Evolutionary conservation across 768 basidiomycete species (phyloP), one percentile per base, ranked within the genome.

Genomic region (Phaeotremella fagi): DNA sequence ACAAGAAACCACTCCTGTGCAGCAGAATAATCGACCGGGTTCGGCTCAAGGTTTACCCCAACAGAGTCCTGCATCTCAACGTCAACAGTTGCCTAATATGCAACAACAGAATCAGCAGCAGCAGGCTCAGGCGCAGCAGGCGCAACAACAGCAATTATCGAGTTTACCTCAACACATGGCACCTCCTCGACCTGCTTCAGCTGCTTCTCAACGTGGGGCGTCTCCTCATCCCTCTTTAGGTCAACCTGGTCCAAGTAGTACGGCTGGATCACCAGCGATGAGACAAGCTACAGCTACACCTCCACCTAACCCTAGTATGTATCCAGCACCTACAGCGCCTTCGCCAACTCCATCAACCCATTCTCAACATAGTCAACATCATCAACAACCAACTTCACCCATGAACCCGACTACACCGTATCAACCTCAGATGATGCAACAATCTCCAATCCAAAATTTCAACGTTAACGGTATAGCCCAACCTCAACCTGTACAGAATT

Each of bases 121-220:
- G 12, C 43, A 24, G 18, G 2, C 15, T 22, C 54, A 48, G 37
- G 48, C 31, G 35, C 54, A 48, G 11, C 56, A 50, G 47, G 31
- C 41, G 46, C 59, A 57, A 35, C 49, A 54, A 23, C 52, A 50
- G 35, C 37, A 48, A 16, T 28, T 59, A 20, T 68, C 68, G 9
- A 59, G 59, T 53, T 28, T 64, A 45, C 64, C 68, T 5, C 64
- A 60, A 45, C 64, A 66, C 42, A 64, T 68, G 64, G 60, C 61
- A 15, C 66, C 68, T 15, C 60, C 57, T 16, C 66, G 71, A 20
- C 68, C 71, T 1, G 48, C 56, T 1, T 72, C 71, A 3, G 58
- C 66, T 11, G 61, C 68, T 9, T 67, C 68, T 5, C 70, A 72
- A 37, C 50, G 65, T 14, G 60, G 54, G 7, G 52, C 52, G 15